Conservation (phyloP, 306 rosid genomes). For the Glycyrrhiza uralensis region DNA sequence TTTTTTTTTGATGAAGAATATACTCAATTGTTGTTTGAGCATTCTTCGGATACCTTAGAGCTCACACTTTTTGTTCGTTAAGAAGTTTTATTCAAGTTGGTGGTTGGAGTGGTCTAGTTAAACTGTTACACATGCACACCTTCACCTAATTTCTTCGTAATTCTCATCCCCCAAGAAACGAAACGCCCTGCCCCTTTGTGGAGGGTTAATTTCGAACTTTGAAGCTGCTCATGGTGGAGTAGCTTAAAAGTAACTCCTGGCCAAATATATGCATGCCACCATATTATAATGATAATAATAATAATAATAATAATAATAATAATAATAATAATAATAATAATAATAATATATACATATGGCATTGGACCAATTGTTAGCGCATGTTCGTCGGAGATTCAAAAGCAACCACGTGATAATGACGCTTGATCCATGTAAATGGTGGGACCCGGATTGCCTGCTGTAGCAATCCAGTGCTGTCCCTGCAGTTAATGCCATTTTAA, state of each 20-base stretch:
- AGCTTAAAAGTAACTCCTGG: slow-evolving; percentile 30
- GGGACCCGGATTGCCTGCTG: too few species aligned
- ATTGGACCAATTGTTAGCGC: not conserved
- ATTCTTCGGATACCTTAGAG: slow-evolving; percentile 27
- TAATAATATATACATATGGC: too few species aligned
- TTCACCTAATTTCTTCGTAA: slow-evolving; percentile 33
- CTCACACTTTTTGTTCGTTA: slow-evolving; percentile 34
- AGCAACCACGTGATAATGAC: slow-evolving; percentile 16
- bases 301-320: too few species aligned
- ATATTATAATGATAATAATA: too few species aligned
- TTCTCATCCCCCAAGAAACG: not conserved
- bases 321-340: too few species aligned
- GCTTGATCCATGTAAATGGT: too few species aligned
- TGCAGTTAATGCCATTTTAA: too few species aligned
- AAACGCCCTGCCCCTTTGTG: not conserved
- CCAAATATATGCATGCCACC: slow-evolving; percentile 19
- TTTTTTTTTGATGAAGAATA: too few species aligned
- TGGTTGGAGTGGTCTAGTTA: slow-evolving; percentile 36
- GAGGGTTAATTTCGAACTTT: not conserved
- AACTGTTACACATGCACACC: slow-evolving; percentile 7
- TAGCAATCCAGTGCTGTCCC: too few species aligned
- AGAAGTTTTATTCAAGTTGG: slow-evolving; percentile 27
- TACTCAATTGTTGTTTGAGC: not conserved
- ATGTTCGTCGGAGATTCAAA: not conserved
- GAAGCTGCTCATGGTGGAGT: slow-evolving; percentile 16